These are phyloP conservation scores for Sicyos baderoa DNA, from an alignment of 306 rosid genomes.

Conservation along the genomic window DNA sequence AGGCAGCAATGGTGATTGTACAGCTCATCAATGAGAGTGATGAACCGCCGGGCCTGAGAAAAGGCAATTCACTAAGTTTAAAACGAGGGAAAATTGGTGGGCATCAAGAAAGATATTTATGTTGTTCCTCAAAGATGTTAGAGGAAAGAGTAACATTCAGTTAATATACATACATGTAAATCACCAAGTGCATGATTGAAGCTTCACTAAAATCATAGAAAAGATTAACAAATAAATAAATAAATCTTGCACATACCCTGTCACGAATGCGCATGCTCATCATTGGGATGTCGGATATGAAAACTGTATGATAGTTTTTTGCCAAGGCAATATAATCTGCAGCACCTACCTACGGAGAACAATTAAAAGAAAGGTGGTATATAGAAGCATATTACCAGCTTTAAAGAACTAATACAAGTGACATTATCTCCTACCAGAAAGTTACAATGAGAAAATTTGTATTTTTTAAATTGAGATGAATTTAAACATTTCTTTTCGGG, in stretches of 20 bases:
- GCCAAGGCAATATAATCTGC: slow-evolving; percentile 98
- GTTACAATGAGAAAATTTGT: background rate
- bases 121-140: background rate
- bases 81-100: background rate
- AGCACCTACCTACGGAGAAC: slow-evolving; percentile 69
- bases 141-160: too few relatives aligned
- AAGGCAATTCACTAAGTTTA: slow-evolving; percentile 5
- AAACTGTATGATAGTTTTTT: slow-evolving; percentile 77
- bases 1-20: slow-evolving; percentile 87
- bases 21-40: slow-evolving; percentile 85
- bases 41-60: slow-evolving; percentile 78
- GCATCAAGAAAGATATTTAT: background rate
- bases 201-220: background rate
- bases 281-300: slow-evolving; percentile 70
- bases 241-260: slow-evolving; percentile 42
- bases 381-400: background rate
- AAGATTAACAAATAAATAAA: background rate
- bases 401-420: slow-evolving; percentile 1
- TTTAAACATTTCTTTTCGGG: background rate
- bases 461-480: background rate
- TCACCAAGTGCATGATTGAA: background rate
- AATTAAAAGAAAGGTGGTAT: background rate
- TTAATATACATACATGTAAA: background rate
- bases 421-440: background rate
- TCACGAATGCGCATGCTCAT: slow-evolving; percentile 96